These are phyloP conservation scores for Agroathelia rolfsii DNA, from an alignment of 1,284 basidiomycete species.

Conservation along the genomic window DNA sequence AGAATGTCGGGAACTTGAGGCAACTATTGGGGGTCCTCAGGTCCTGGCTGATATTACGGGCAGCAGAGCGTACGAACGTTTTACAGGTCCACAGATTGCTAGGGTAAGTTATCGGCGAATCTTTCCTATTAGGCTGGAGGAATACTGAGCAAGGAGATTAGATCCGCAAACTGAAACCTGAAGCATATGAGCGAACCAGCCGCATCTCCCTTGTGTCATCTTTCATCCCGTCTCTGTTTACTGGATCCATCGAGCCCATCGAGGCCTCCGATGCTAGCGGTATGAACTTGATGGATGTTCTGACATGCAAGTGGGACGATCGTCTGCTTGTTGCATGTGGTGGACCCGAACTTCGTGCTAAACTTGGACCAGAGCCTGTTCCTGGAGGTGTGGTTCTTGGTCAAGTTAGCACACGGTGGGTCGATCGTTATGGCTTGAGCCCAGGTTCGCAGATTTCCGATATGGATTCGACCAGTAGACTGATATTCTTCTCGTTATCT, in stretches of 20 bases:
- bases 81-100: slow-evolving; percentile 81
- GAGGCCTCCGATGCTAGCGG: slow-evolving; percentile 82
- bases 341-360: slow-evolving; percentile 54
- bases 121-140: too few relatives aligned
- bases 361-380: slow-evolving; percentile 77
- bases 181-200: slow-evolving; percentile 56
- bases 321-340: slow-evolving; percentile 51
- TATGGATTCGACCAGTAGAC: slow-evolving; percentile 3
- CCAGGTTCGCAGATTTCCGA: too few relatives aligned
- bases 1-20: slow-evolving; percentile 67
- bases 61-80: slow-evolving; percentile 80
- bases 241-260: slow-evolving; percentile 58
- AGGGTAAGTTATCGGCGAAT: slow-evolving; percentile 34
- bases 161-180: slow-evolving; percentile 50
- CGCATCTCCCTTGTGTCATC: slow-evolving; percentile 78
- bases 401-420: slow-evolving; percentile 62
- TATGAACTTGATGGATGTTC: slow-evolving; percentile 79
- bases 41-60: slow-evolving; percentile 70
- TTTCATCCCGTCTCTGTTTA: slow-evolving; percentile 75
- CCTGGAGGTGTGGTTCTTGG: slow-evolving; percentile 61
- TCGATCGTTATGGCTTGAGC: slow-evolving; percentile 67
- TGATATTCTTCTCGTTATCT: background rate
- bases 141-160: slow-evolving; percentile 19
- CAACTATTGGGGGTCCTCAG: slow-evolving; percentile 58
- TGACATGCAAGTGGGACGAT: slow-evolving; percentile 63